These are phyloP conservation scores for Sherardia arvensis DNA, from an alignment of 257 asterid genomes.

Conservation along the genomic window DNA sequence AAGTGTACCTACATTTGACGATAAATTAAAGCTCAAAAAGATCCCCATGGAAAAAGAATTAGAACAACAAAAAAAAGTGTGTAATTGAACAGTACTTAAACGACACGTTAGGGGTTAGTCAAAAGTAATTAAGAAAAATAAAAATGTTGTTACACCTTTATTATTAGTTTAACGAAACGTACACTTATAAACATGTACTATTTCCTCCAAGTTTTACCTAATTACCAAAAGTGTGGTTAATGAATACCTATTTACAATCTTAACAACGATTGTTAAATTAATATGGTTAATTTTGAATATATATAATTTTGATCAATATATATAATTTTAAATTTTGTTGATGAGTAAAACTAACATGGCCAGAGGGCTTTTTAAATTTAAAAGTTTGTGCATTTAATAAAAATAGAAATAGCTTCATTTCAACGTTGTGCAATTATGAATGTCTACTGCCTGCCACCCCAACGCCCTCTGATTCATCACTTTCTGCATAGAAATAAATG, in stretches of 20 bases:
- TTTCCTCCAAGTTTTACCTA: neutral
- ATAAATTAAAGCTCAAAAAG: too few relatives aligned
- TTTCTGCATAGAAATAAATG: neutral
- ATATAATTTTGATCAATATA: too few relatives aligned
- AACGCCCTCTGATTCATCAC: slow-evolving; percentile 2
- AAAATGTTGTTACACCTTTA: neutral
- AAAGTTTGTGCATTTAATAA: neutral
- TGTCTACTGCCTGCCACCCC: neutral
- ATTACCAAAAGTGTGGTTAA: too few relatives aligned
- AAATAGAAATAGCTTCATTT: neutral
- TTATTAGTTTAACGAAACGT: neutral
- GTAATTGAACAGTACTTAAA: neutral
- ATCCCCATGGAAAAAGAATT: too few relatives aligned
- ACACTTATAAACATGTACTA: neutral
- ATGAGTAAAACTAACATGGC: neutral
- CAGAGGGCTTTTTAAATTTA: neutral
- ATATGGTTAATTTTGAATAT: too few relatives aligned
- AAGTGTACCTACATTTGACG: neutral
- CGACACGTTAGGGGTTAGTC: neutral
- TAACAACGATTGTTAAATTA: too few relatives aligned
- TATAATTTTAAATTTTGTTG: too few relatives aligned
- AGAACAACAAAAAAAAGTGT: too few relatives aligned
- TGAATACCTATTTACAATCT: too few relatives aligned
- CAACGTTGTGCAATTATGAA: neutral
- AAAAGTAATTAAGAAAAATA: neutral